phyloP scores from a whole-genome alignment of 75 land plant genomes.

The Sequoiadendron giganteum region DNA sequence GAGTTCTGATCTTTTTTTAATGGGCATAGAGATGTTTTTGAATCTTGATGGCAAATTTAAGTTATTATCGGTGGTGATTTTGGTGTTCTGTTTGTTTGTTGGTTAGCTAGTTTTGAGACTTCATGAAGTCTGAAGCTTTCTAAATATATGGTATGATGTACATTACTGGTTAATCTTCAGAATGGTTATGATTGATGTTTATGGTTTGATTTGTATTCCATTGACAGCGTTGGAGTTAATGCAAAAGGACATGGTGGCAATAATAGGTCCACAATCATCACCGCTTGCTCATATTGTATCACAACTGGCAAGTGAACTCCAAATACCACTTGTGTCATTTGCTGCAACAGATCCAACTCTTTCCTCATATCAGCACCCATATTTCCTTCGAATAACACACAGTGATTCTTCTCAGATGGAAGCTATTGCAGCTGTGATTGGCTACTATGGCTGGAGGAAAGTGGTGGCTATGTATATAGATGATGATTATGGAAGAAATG shows the following conservation, averaged over 20 bases:
- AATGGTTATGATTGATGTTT: background rate
- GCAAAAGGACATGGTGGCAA: constrained; percentile 38
- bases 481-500: constrained; percentile 46
- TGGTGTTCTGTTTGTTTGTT: background rate
- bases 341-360: constrained; percentile 48
- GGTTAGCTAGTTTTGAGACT: background rate
- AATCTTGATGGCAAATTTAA: background rate
- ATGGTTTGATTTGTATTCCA: background rate
- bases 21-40: background rate
- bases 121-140: background rate
- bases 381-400: constrained; percentile 34
- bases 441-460: constrained; percentile 33
- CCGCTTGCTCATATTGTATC: constrained; percentile 33
- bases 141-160: background rate
- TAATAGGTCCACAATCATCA: constrained; percentile 46
- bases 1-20: background rate
- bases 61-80: background rate
- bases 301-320: constrained; percentile 29
- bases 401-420: constrained; percentile 40
- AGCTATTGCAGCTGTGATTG: constrained; percentile 34
- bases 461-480: constrained; percentile 39
- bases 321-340: constrained; percentile 43
- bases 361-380: constrained; percentile 36
- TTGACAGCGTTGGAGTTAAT: constrained; percentile 38
- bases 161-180: background rate